Percentiles rank a stretch among this genome's conserved stretches.
Evolutionary conservation across 2,329 filamentous ascomycete genomes (phyloP).

Genomic region (Fusarium hainanense): DNA sequence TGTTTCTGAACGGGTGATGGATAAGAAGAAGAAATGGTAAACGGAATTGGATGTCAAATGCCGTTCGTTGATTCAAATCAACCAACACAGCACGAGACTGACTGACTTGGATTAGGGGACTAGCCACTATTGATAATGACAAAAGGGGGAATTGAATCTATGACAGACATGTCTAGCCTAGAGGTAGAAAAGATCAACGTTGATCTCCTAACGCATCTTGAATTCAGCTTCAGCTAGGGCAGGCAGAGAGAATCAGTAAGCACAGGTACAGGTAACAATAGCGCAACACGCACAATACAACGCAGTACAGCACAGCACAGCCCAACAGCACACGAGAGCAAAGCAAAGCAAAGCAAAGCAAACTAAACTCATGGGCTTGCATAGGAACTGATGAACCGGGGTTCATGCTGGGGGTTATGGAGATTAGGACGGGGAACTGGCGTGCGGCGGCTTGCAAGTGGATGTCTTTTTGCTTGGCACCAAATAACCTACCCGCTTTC

Average conservation of each 20-base stretch:
- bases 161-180: constrained; percentile 24
- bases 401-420: constrained; percentile 22
- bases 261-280: background rate
- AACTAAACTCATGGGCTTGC: constrained; percentile 1
- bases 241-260: background rate
- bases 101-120: constrained; percentile 2
- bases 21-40: constrained; percentile 14
- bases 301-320: background rate
- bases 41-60: constrained; percentile 4
- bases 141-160: constrained; percentile 20
- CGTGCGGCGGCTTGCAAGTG: constrained; percentile 31
- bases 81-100: constrained; percentile 20
- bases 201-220: background rate
- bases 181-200: constrained; percentile 33
- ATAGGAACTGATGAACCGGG: constrained; percentile 15
- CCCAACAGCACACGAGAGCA: background rate
- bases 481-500: constrained; percentile 17
- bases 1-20: constrained; percentile 5
- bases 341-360: constrained; percentile 3
- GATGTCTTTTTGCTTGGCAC: constrained; percentile 23
- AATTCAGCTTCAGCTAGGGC: constrained; percentile 4
- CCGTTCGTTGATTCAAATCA: constrained; percentile 11
- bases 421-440: constrained; percentile 40
- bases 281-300: background rate
- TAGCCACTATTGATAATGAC: background rate